Percentiles rank a stretch among this genome's conserved stretches.
phyloP scores from a whole-genome alignment of 2,329 filamentous ascomycete species.

The Ophiostoma fasciatum region DNA sequence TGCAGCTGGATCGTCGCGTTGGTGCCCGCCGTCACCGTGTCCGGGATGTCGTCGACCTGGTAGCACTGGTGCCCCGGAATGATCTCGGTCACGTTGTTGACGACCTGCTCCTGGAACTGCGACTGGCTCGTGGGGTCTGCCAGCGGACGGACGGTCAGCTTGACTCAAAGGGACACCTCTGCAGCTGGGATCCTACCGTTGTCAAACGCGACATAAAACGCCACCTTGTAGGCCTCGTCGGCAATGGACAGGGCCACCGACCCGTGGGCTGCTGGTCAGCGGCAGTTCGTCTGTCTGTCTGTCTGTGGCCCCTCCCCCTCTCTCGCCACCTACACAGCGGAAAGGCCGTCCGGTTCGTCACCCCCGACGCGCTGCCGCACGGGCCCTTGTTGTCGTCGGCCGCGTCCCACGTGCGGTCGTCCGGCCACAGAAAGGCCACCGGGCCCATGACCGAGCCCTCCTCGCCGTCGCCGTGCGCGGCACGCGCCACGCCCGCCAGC shows the following conservation, averaged over 20 bases:
- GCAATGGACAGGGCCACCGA: constrained; percentile 11
- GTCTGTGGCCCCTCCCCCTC: too few relatives aligned
- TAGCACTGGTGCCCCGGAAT: constrained; percentile 24
- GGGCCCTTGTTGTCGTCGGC: constrained; percentile 34
- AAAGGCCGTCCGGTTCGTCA: constrained; percentile 32
- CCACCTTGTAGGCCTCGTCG: constrained; percentile 12
- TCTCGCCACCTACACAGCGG: constrained; percentile 32
- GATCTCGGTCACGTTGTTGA: constrained; percentile 17
- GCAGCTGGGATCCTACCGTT: constrained; percentile 19
- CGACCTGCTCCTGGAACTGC: constrained; percentile 18
- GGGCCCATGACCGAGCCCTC: constrained; percentile 31
- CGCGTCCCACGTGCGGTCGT: constrained; percentile 33
- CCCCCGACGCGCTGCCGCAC: constrained; percentile 31
- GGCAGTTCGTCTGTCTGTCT: too few relatives aligned
- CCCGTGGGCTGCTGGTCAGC: constrained; percentile 10
- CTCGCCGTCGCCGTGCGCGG: constrained; percentile 14
- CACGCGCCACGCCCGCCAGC: constrained; percentile 1
- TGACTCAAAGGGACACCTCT: too few relatives aligned
- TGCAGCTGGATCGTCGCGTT: constrained; percentile 23
- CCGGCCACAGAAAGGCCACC: constrained; percentile 40
- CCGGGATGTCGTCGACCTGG: constrained; percentile 16
- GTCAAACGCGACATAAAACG: constrained; percentile 15
- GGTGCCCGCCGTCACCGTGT: constrained; percentile 15
- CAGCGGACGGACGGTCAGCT: background rate
- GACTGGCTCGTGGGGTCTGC: constrained; percentile 18